Conservation (phyloP, 176 grass and related monocot genomes). For the Ensete ventricosum region DNA sequence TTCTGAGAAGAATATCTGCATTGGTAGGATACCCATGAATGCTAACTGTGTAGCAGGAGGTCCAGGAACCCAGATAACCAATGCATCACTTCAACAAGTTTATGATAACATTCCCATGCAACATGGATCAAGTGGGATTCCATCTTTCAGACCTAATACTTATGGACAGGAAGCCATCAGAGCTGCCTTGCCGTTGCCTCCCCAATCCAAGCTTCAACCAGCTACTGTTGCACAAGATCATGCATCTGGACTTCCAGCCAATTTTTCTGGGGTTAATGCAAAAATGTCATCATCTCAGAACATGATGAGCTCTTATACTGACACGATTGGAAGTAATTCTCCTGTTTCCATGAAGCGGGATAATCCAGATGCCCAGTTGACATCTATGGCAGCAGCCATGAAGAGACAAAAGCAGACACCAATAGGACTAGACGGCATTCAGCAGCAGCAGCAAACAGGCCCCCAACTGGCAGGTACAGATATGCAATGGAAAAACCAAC, state of each 20-base stretch:
- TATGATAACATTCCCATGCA: conserved; percentile 30
- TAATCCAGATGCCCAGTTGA: conserved; percentile 49
- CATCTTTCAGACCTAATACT: conserved; percentile 46
- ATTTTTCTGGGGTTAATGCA: conserved; percentile 45
- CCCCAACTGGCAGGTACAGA: conserved; percentile 44
- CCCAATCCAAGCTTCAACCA: conserved; percentile 51
- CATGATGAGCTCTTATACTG: conserved; percentile 45
- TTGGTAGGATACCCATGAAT: conserved; percentile 54
- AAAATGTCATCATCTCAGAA: conserved; percentile 53
- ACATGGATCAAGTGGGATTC: conserved; percentile 34
- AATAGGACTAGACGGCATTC: conserved; percentile 49
- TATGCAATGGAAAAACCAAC: conserved; percentile 73
- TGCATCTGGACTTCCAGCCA: conserved; percentile 36
- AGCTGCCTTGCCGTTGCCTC: conserved; percentile 27
- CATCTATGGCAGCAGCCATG: conserved; percentile 33
- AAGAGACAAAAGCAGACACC: conserved; percentile 64
- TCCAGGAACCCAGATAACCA: conserved; percentile 24
- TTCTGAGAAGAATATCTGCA: conserved; percentile 80
- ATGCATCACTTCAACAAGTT: conserved; percentile 37
- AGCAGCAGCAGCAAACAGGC: conserved; percentile 42
- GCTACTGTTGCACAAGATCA: conserved; percentile 47
- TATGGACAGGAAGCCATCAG: conserved; percentile 54
- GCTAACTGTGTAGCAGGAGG: conserved; percentile 33
- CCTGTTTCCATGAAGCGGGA: conserved; percentile 72
- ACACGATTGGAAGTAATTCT: conserved; percentile 25